These are phyloP conservation scores for Conringia planisiliqua DNA, from an alignment of 345 rosid genomes.

Conservation along the genomic window DNA sequence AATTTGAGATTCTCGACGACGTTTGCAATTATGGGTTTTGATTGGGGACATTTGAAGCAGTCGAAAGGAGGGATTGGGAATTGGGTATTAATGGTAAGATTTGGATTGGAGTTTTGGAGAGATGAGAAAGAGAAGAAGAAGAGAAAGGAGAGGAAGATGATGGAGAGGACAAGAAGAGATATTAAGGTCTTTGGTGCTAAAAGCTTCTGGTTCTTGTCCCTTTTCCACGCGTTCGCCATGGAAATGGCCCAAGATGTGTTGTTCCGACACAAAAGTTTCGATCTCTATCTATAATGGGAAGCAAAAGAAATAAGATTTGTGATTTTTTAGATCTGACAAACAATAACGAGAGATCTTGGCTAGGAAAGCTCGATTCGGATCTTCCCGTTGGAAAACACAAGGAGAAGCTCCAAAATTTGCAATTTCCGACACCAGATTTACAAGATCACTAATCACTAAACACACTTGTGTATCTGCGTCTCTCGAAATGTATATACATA, in stretches of 20 bases:
- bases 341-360: slow-evolving; percentile 6
- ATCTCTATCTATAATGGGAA: background rate
- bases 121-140: slow-evolving; percentile 31
- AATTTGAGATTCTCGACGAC: slow-evolving; percentile 72
- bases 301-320: background rate
- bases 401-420: background rate
- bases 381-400: background rate
- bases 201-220: slow-evolving; percentile 52
- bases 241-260: background rate
- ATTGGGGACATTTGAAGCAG: slow-evolving; percentile 69
- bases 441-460: background rate
- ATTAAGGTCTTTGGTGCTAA: slow-evolving; percentile 49
- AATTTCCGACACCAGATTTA: background rate
- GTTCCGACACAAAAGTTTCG: background rate
- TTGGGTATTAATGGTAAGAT: slow-evolving; percentile 19
- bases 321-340: slow-evolving; percentile 21
- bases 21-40: slow-evolving; percentile 86
- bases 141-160: slow-evolving; percentile 48
- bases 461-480: no score
- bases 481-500: no score
- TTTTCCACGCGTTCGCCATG: slow-evolving; percentile 80
- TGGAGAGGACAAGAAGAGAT: slow-evolving; percentile 42
- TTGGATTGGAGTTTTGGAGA: slow-evolving; percentile 15
- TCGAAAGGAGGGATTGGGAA: slow-evolving; percentile 54
- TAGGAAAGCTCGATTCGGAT: background rate